Conservation (phyloP, 2,329 filamentous ascomycete genomes). For the Myrmaecium sp. region DNA sequence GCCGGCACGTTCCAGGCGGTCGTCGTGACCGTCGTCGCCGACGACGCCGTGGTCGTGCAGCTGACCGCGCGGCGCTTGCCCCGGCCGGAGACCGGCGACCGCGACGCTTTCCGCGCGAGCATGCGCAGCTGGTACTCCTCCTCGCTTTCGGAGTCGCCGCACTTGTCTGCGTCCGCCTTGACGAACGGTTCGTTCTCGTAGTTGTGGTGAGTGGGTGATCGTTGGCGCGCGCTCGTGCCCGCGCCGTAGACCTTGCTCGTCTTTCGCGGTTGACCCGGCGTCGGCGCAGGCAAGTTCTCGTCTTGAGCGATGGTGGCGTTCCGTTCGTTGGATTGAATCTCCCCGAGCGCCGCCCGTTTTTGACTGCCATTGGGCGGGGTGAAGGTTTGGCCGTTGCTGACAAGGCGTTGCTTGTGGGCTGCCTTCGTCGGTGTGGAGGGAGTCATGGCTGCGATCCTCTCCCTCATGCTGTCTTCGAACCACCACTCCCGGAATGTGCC, state of each 20-base stretch:
- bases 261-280: conserved; percentile 89
- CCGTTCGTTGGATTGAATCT: conserved; percentile 69
- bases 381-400: conserved; percentile 53
- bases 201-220: no score
- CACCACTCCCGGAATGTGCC: conserved; percentile 97
- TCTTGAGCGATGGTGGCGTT: conserved; percentile 49
- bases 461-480: conserved; percentile 62
- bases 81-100: conserved; percentile 36
- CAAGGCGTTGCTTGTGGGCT: conserved; percentile 28
- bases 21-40: conserved; percentile 31
- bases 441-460: conserved; percentile 52
- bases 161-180: conserved; percentile 37
- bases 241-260: conserved; percentile 59
- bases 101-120: conserved; percentile 46
- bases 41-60: conserved; percentile 57
- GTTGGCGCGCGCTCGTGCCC: conserved; percentile 5
- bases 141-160: conserved; percentile 49
- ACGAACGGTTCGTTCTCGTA: conserved; percentile 34
- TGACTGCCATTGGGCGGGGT: conserved; percentile 71
- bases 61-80: conserved; percentile 55
- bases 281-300: conserved; percentile 86
- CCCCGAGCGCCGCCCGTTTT: conserved; percentile 73
- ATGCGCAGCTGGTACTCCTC: conserved; percentile 69
- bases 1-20: conserved; percentile 14
- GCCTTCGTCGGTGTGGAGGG: conserved; percentile 42